A percentile compares a stretch with the other conserved stretches of the same genome.
phyloP scores from a whole-genome alignment of 2,329 filamentous ascomycete genomes.

The Tolypocladium guangdongense region DNA sequence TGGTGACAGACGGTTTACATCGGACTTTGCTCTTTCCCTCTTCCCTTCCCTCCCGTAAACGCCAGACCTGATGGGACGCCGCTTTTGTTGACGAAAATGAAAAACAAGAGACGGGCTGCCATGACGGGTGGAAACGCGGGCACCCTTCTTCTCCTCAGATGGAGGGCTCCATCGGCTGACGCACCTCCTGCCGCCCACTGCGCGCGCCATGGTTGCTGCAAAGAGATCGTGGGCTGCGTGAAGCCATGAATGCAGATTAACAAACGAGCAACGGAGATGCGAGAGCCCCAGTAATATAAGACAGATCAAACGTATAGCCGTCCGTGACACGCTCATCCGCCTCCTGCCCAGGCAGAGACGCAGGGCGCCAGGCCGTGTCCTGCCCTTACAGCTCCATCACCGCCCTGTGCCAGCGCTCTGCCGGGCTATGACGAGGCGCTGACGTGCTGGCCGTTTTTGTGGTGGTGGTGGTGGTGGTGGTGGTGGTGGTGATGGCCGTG shows the following conservation, averaged over 20 bases:
- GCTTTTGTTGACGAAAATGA: slow-evolving; percentile 7
- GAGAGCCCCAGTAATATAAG: background rate
- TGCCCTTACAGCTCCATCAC: background rate
- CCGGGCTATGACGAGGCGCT: slow-evolving; percentile 7
- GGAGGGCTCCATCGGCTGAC: background rate
- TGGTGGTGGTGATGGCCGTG: slow-evolving; percentile 25
- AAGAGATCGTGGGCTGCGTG: background rate
- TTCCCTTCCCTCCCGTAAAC: slow-evolving; percentile 19
- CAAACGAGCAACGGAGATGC: background rate
- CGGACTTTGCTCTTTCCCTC: slow-evolving; percentile 18
- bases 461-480: slow-evolving; percentile 11
- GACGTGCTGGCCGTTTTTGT: slow-evolving; percentile 12
- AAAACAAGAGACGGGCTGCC: background rate
- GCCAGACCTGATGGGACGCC: slow-evolving; percentile 18
- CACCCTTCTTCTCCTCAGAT: background rate
- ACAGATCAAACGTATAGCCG: background rate
- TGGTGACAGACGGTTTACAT: slow-evolving; percentile 14
- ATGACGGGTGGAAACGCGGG: background rate
- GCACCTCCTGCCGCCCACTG: background rate
- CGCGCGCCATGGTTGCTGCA: background rate
- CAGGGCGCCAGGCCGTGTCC: background rate
- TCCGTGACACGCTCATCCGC: background rate
- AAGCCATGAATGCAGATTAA: background rate
- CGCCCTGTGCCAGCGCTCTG: background rate
- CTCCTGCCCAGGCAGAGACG: background rate